These are phyloP conservation scores for Rhododendron mucronatum DNA, from an alignment of 148 eudicot genomes.

Conservation along the genomic window DNA sequence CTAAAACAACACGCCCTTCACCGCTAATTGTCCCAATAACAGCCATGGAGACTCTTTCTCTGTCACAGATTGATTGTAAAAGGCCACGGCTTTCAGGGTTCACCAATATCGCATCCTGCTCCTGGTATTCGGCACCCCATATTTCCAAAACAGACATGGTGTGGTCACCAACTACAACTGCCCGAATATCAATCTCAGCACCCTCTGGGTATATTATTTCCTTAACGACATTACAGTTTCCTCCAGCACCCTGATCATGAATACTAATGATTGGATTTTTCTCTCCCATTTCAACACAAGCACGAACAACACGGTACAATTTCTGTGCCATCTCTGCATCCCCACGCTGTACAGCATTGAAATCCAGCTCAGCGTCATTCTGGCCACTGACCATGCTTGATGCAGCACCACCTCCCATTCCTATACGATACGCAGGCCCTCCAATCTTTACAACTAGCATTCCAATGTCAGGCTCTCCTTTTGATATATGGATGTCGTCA, in stretches of 20 bases:
- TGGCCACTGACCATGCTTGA: slow-evolving; percentile 97
- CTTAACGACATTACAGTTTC: slow-evolving; percentile 93
- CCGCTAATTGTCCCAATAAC: slow-evolving; percentile 78
- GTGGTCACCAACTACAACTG: slow-evolving; percentile 82
- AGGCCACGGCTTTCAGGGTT: slow-evolving; percentile 66
- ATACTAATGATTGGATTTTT: slow-evolving; percentile 85
- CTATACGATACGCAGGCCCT: slow-evolving; percentile 92
- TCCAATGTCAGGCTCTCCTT: slow-evolving; percentile 89
- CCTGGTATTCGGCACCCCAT: slow-evolving; percentile 98
- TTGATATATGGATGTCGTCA: slow-evolving; percentile 72
- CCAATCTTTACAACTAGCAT: slow-evolving; percentile 94
- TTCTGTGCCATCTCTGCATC: slow-evolving; percentile 98
- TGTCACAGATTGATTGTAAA: slow-evolving; percentile 58
- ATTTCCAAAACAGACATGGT: slow-evolving; percentile 93
- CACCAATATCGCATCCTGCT: slow-evolving; percentile 91
- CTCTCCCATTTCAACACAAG: slow-evolving; percentile 89
- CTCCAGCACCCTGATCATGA: slow-evolving; percentile 97
- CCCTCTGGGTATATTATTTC: slow-evolving; percentile 89
- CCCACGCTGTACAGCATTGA: slow-evolving; percentile 90
- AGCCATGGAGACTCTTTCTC: slow-evolving; percentile 53
- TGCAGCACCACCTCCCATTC: slow-evolving; percentile 99
- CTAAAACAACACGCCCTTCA: slow-evolving; percentile 59
- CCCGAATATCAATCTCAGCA: slow-evolving; percentile 80
- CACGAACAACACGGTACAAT: slow-evolving; percentile 86
- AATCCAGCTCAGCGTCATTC: slow-evolving; percentile 87